Evolutionary conservation across 352 stramenopile genomes (phyloP), one percentile per base, ranked within the genome.

Genomic region (Phytopythium ostracodes): DNA sequence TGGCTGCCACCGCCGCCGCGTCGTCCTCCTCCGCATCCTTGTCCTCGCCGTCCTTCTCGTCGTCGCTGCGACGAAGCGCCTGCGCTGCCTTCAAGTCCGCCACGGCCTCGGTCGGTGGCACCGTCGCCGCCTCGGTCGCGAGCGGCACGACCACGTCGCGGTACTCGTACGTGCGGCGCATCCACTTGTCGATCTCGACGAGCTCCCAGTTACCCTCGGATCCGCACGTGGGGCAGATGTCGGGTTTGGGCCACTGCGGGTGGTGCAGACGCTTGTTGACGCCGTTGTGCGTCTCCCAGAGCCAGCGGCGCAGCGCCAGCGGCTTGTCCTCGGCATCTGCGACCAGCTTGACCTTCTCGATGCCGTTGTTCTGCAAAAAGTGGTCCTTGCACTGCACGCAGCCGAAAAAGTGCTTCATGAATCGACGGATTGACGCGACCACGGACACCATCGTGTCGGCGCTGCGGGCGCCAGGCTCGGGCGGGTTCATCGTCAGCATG

Each of bases 391-490:
- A 95, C 60, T 89, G 72, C 53, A 78, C 75, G 68, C 86, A 95
- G 24, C 84, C 84, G 56, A 95, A 92, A 22, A 92, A 95, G 54
- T 95, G 80, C 68, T 91, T 90, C 60, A 93, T 83, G 54, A 94
- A 94, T 22, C 84, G 84, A 18, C 84, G 84, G 42, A 91, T 91
- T 9, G 82, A 84, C 56, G 78, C 82, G 22, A 87, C 76, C 17
- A 94, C 82, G 46, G 77, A 82, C 14, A 91, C 77, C 59, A 90
- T 65, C 8, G 89, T 66, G 56, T 91, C 79, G 44, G 63, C 64
- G 20, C 55, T 78, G 22, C 77, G 77, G 14, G 65, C 47, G 2
- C 64, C 70, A 2, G 60, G 70, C 63, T 80, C 75, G 2, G 67
- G 69, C 11, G 79, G 82, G 56, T 89, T 91, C 67, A 94, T 75